Percentiles rank a stretch among this genome's conserved stretches.
Evolutionary conservation across 148 eudicot genomes (phyloP).

Genomic region (Arctostaphylos glauca): DNA sequence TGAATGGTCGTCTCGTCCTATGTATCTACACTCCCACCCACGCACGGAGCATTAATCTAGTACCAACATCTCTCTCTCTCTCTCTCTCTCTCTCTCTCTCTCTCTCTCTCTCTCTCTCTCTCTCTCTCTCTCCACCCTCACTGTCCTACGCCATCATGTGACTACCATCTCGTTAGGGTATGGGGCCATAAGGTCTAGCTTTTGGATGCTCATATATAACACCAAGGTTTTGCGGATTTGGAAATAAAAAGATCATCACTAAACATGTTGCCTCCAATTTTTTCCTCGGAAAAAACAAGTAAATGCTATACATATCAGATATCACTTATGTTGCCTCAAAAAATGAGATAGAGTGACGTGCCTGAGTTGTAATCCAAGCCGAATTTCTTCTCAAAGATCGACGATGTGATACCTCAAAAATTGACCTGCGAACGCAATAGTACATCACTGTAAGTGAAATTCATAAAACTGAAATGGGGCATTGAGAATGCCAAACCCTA

Average conservation of each 20-base stretch:
- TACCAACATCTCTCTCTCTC: not conserved
- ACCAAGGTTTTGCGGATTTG: not conserved
- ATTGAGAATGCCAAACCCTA: not conserved
- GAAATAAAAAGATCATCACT: not conserved
- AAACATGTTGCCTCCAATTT: not conserved
- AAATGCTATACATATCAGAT: not conserved
- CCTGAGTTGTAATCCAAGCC: not conserved
- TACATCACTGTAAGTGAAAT: not conserved
- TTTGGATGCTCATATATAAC: not conserved
- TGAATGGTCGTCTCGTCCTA: not conserved
- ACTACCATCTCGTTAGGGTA: not conserved
- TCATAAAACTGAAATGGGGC: not conserved
- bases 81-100: too few relatives aligned
- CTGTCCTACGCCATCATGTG: not conserved
- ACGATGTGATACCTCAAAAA: not conserved
- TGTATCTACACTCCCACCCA: not conserved
- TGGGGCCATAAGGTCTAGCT: not conserved
- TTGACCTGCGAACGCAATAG: not conserved
- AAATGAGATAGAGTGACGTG: not conserved
- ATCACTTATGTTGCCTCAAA: not conserved
- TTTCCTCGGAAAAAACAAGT: not conserved
- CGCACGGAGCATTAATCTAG: not conserved
- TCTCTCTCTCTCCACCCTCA: too few relatives aligned
- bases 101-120: too few relatives aligned
- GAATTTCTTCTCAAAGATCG: conserved; percentile 6